These are phyloP conservation scores for Aurinia saxatilis DNA, from an alignment of 345 rosid species.

Conservation along the genomic window DNA sequence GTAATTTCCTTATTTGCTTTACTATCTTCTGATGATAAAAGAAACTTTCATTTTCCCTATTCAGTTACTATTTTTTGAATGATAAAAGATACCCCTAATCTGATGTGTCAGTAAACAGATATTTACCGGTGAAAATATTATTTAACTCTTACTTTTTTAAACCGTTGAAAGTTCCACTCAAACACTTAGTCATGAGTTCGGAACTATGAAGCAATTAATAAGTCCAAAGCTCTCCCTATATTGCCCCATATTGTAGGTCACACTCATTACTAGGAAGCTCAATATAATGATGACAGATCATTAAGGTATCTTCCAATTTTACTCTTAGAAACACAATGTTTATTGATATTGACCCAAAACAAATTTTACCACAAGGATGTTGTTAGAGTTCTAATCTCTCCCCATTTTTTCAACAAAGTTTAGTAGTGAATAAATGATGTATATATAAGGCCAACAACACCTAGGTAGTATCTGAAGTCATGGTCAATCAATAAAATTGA, in stretches of 20 bases:
- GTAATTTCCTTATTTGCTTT: constrained; percentile 15
- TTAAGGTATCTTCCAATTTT: too few relatives aligned
- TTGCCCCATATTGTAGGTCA: too few relatives aligned
- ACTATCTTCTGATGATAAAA: constrained; percentile 20
- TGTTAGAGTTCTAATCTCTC: background rate
- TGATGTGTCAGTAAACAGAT: constrained; percentile 25
- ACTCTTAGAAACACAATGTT: too few relatives aligned
- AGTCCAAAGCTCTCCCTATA: background rate
- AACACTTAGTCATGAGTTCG: constrained; percentile 7
- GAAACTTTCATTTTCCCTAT: background rate
- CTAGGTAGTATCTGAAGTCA: background rate
- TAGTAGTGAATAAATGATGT: background rate
- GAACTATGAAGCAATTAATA: background rate
- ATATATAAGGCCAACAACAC: background rate
- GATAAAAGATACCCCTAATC: background rate
- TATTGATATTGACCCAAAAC: background rate
- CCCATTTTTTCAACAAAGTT: background rate
- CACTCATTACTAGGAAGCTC: too few relatives aligned
- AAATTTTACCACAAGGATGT: background rate
- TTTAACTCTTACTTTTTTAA: background rate
- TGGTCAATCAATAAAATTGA: background rate
- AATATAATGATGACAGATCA: too few relatives aligned
- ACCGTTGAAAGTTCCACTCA: constrained; percentile 18
- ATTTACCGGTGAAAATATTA: constrained; percentile 12
- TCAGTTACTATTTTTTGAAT: constrained; percentile 12